Evolutionary conservation across 225 moss, liverwort and hornwort genomes (phyloP).

Genomic region (Sphagnum contortum): DNA sequence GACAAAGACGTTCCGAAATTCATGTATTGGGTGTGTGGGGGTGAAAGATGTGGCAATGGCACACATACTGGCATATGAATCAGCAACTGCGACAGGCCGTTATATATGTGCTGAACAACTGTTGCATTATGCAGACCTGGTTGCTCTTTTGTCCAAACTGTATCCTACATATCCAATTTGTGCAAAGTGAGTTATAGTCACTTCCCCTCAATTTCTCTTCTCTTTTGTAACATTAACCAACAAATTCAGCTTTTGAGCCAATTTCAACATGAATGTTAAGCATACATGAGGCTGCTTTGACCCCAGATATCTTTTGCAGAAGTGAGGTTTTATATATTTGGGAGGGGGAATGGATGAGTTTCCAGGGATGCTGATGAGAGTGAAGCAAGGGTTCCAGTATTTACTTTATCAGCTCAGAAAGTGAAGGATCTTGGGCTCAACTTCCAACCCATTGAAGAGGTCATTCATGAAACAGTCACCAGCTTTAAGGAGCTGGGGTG

Average conservation of each 20-base stretch:
- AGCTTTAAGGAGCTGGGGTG: conserved; percentile 19
- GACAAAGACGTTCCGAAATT: conserved; percentile 16
- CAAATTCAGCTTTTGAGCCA: background rate
- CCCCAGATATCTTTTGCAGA: too few species aligned
- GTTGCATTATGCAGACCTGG: conserved; percentile 22
- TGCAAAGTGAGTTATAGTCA: conserved; percentile 16
- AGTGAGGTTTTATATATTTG: background rate
- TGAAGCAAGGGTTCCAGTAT: conserved; percentile 3
- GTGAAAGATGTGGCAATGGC: conserved; percentile 40
- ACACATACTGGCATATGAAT: conserved; percentile 33
- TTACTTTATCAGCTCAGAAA: conserved; percentile 20
- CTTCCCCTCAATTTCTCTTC: background rate
- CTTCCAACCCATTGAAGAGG: conserved; percentile 22
- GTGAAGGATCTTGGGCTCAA: conserved; percentile 29
- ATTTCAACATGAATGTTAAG: too few species aligned
- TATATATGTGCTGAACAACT: conserved; percentile 40
- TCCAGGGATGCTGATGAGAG: conserved; percentile 16
- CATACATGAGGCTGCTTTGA: too few species aligned
- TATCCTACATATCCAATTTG: conserved; percentile 24
- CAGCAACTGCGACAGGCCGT: conserved; percentile 20
- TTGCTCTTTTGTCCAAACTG: conserved; percentile 16
- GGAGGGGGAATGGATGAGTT: background rate
- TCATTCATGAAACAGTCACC: conserved; percentile 14
- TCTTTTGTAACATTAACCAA: background rate
- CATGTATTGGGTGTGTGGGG: conserved; percentile 34